Base-by-base conservation (phyloP, 495 filamentous ascomycete genomes). In the Elaphomyces granulatus region DNA sequence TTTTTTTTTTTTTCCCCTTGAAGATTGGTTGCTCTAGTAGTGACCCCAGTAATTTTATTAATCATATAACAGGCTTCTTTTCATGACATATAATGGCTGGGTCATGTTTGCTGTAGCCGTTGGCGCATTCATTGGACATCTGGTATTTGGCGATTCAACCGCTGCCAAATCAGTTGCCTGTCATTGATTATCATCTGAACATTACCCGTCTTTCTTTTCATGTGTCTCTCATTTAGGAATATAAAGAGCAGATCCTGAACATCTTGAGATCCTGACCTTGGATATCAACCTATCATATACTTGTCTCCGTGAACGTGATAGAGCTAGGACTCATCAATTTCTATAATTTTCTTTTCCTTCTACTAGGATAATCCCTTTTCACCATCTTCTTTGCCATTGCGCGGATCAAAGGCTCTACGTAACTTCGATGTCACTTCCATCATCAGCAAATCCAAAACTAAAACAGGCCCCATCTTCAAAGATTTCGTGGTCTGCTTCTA, bases 31-130 rank as follows among this genome's bases (percentile, higher is more conserved):
- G 14, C 8, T n/a, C 8, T 23, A 9, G 15, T 45, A 21, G 23
- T 34, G 21, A 15, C 21, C 45, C 20, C 37, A 50, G n/a, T 33
- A 18, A 33, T 30, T n/a, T n/a, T 31, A 18, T 19, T 52, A 39
- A 38, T 30, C 14, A 23, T 12, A 39, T 8, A n/a, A 14, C 34
- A 98, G 90, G 90, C 65, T 99, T 45, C 66, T 99, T 15, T 99
- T 99, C 63, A 99, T 99, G 90, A 99, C 92, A 2, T 99, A 99
- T 58, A 99, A 99, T 49, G 90, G 92, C 12, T 87, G 79, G 70
- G 78, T 99, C 41, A 99, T 99, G 90, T 57, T 94, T 44, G 72
- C 88, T 0, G 85, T 95, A 8, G 83, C 81, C 8, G 67, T 88
- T 9, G 90, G 90, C 16, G 87, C 87, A 0, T 93, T 88, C 38